These are phyloP conservation scores for Gnomoniopsis sp. DNA, from an alignment of 2,329 filamentous ascomycete species.

Conservation along the genomic window DNA sequence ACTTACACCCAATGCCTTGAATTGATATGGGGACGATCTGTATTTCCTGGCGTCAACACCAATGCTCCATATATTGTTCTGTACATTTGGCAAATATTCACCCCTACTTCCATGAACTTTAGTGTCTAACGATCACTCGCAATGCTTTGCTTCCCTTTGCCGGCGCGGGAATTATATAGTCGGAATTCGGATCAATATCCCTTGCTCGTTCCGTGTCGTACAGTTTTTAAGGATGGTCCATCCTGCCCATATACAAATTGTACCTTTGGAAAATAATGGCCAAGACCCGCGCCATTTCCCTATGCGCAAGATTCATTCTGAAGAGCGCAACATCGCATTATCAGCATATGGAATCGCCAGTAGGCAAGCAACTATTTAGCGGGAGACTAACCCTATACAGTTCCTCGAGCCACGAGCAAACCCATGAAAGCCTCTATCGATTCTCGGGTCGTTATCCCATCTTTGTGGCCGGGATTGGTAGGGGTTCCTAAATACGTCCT, in stretches of 20 bases:
- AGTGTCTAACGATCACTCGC: slow-evolving; percentile 14
- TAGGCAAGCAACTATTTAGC: background rate
- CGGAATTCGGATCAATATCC: slow-evolving; percentile 21
- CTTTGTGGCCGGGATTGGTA: slow-evolving; percentile 23
- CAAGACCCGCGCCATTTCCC: slow-evolving; percentile 23
- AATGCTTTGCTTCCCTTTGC: slow-evolving; percentile 22
- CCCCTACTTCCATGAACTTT: no score
- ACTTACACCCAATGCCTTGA: no score
- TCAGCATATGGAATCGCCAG: no score
- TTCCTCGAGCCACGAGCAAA: slow-evolving; percentile 24
- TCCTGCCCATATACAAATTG: slow-evolving; percentile 22
- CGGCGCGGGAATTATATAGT: slow-evolving; percentile 22
- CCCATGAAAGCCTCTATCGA: slow-evolving; percentile 7
- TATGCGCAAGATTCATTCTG: slow-evolving; percentile 23
- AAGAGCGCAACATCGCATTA: background rate
- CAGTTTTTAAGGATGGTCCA: slow-evolving; percentile 24
- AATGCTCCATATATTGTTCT: no score
- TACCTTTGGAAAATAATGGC: slow-evolving; percentile 24
- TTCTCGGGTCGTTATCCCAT: slow-evolving; percentile 24
- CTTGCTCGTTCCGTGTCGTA: slow-evolving; percentile 21
- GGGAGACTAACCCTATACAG: slow-evolving; percentile 24
- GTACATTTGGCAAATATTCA: no score
- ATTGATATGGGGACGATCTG: no score
- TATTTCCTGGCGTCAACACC: no score
- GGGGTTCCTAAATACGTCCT: slow-evolving; percentile 20